Percentiles rank a stretch among this genome's conserved stretches.
These are phyloP conservation scores for Monilinia fructicola DNA, from an alignment of 2,329 filamentous ascomycete species.

Conservation along the genomic window DNA sequence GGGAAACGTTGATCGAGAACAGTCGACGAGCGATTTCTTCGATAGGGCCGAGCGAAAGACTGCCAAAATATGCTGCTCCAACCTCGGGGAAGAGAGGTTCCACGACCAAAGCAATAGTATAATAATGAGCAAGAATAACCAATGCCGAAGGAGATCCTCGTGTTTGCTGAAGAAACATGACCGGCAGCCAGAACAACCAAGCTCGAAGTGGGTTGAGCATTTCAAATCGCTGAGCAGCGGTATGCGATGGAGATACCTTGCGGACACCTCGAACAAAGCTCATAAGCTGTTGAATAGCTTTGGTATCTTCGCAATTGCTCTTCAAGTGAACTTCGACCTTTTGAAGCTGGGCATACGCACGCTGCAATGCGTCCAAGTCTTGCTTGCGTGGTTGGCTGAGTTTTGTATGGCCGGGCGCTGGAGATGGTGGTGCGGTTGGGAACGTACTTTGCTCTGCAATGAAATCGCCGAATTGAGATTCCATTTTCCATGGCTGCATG, in stretches of 20 bases:
- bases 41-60: constrained; percentile 74
- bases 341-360: constrained; percentile 64
- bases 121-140: constrained; percentile 79
- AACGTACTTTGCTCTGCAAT: constrained; percentile 77
- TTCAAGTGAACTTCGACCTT: constrained; percentile 68
- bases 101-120: constrained; percentile 81
- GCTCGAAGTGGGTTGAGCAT: constrained; percentile 83
- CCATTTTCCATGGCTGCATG: constrained; percentile 89
- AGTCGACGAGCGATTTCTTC: constrained; percentile 82
- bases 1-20: constrained; percentile 63
- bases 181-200: constrained; percentile 95
- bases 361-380: constrained; percentile 66
- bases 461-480: constrained; percentile 81
- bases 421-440: constrained; percentile 63
- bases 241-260: constrained; percentile 66
- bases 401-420: constrained; percentile 57
- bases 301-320: constrained; percentile 67
- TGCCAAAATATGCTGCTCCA: constrained; percentile 83
- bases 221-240: constrained; percentile 82
- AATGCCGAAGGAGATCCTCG: constrained; percentile 75
- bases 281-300: constrained; percentile 67
- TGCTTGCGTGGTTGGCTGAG: constrained; percentile 65
- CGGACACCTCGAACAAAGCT: constrained; percentile 71
- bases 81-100: constrained; percentile 92
- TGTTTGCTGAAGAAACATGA: constrained; percentile 76